Conservation (phyloP, 805 yeast species). For the Danielia oregonensis region DNA sequence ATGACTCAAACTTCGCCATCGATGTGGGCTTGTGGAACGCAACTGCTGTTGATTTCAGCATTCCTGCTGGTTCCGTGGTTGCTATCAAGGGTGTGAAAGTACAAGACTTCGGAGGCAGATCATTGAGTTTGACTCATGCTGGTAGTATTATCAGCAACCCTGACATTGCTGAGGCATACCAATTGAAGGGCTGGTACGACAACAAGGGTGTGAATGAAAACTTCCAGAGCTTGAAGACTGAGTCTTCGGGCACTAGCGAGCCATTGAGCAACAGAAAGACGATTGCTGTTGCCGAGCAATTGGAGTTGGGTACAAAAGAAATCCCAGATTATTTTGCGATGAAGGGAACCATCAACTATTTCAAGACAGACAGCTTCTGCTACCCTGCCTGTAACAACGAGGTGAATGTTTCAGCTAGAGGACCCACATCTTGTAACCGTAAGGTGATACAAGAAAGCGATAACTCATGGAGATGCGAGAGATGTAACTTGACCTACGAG, state of each 20-base stretch:
- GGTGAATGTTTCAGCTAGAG: slow-evolving; percentile 27
- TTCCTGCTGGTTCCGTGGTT: slow-evolving; percentile 76
- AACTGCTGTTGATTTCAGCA: slow-evolving; percentile 71
- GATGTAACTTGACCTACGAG: slow-evolving; percentile 68
- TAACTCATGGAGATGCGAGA: slow-evolving; percentile 90
- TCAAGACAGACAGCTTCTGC: slow-evolving; percentile 72
- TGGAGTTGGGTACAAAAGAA: slow-evolving; percentile 69
- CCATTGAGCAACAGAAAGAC: slow-evolving; percentile 57
- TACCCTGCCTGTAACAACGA: slow-evolving; percentile 85
- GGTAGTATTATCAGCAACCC: slow-evolving; percentile 80
- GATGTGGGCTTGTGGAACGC: slow-evolving; percentile 89
- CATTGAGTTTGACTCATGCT: slow-evolving; percentile 73
- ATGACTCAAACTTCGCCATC: slow-evolving; percentile 72
- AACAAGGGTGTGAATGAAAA: slow-evolving; percentile 61
- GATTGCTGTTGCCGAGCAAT: slow-evolving; percentile 60
- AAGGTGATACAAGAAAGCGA: slow-evolving; percentile 71
- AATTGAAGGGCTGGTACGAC: slow-evolving; percentile 93
- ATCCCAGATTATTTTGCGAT: slow-evolving; percentile 74
- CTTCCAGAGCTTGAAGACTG: slow-evolving; percentile 61
- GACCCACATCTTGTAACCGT: slow-evolving; percentile 56
- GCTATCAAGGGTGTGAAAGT: slow-evolving; percentile 91
- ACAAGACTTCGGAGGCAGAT: slow-evolving; percentile 83
- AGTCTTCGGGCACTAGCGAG: slow-evolving; percentile 30
- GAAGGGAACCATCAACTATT: slow-evolving; percentile 69
- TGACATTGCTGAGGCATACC: slow-evolving; percentile 82